A percentile compares a stretch with the other conserved stretches of the same genome.
Conservation (phyloP, 2,329 filamentous ascomycete species). For the Hyphodiscus sp. region DNA sequence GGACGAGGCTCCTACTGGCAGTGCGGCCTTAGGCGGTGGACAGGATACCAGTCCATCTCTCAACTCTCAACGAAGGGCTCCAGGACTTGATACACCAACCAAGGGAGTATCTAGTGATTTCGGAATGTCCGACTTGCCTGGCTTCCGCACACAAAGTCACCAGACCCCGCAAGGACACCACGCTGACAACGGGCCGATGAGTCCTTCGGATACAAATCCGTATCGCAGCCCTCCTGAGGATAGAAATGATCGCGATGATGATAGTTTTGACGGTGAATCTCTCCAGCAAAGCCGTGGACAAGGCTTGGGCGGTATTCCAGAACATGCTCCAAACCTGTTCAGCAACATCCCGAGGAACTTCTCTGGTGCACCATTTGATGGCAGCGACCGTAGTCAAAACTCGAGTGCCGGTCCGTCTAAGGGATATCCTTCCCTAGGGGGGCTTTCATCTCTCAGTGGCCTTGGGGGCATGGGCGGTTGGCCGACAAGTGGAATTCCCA, state of each 20-base stretch:
- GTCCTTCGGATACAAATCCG: constrained; percentile 92
- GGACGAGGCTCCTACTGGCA: constrained; percentile 60
- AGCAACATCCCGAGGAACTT: constrained; percentile 49
- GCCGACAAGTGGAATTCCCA: constrained; percentile 50
- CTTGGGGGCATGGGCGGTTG: constrained; percentile 38
- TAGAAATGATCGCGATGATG: constrained; percentile 46
- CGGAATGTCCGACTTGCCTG: constrained; percentile 54
- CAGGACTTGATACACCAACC: constrained; percentile 39
- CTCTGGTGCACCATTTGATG: constrained; percentile 41
- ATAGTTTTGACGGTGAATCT: constrained; percentile 28
- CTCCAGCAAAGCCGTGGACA: constrained; percentile 42
- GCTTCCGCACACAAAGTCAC: constrained; percentile 41
- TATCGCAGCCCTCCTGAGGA: constrained; percentile 85
- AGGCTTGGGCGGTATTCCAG: constrained; percentile 45
- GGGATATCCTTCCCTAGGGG: constrained; percentile 58
- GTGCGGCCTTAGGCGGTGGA: constrained; percentile 67
- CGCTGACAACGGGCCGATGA: constrained; percentile 65
- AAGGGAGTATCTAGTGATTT: constrained; percentile 45
- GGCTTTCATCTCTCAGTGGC: constrained; percentile 48
- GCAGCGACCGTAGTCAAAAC: constrained; percentile 86
- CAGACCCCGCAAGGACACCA: constrained; percentile 32
- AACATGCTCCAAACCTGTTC: constrained; percentile 46
- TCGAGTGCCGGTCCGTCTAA: constrained; percentile 75
- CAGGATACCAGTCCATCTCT: constrained; percentile 61
- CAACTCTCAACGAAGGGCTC: constrained; percentile 36